Evolutionary conservation across 495 filamentous ascomycete species (phyloP).

Genomic region (Parmelia sp.): DNA sequence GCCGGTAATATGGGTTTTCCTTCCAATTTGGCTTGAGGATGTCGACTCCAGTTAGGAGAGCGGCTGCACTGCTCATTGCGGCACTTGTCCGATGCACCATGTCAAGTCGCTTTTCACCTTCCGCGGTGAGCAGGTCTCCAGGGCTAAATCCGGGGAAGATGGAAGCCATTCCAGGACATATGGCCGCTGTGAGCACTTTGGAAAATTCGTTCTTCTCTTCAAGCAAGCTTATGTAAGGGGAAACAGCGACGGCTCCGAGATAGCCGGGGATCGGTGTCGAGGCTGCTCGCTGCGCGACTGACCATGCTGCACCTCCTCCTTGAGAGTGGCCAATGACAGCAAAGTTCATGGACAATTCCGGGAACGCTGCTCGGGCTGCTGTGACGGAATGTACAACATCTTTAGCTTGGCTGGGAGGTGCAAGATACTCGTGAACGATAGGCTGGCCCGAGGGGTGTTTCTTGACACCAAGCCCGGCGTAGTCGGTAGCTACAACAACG

Average conservation of each 20-base stretch:
- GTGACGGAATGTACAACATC: conserved; percentile 42
- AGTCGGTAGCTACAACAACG: conserved; percentile 51
- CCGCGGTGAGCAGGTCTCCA: conserved; percentile 26
- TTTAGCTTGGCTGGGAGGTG: conserved; percentile 35
- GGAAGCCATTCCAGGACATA: conserved; percentile 13
- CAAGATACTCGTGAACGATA: conserved; percentile 37
- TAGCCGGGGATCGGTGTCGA: conserved; percentile 33
- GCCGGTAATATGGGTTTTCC: conserved; percentile 21
- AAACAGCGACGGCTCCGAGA: conserved; percentile 37
- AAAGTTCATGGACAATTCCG: conserved; percentile 32
- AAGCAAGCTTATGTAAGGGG: conserved; percentile 35
- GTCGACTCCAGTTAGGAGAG: conserved; percentile 12
- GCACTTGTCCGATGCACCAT: conserved; percentile 31
- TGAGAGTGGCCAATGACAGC: conserved; percentile 47
- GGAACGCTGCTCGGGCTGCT: conserved; percentile 41
- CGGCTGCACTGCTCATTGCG: conserved; percentile 28
- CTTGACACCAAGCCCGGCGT: conserved; percentile 47
- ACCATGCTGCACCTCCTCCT: conserved; percentile 45
- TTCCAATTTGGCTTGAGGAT: conserved; percentile 26
- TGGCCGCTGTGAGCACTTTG: conserved; percentile 16
- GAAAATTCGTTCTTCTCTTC: conserved; percentile 13
- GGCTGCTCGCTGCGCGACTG: conserved; percentile 36
- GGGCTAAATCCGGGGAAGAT: conserved; percentile 20
- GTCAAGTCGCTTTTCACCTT: conserved; percentile 27
- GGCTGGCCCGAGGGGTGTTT: conserved; percentile 32